Evolutionary conservation across 139 green algal genomes (phyloP).

Genomic region (Bryopsis sp.): DNA sequence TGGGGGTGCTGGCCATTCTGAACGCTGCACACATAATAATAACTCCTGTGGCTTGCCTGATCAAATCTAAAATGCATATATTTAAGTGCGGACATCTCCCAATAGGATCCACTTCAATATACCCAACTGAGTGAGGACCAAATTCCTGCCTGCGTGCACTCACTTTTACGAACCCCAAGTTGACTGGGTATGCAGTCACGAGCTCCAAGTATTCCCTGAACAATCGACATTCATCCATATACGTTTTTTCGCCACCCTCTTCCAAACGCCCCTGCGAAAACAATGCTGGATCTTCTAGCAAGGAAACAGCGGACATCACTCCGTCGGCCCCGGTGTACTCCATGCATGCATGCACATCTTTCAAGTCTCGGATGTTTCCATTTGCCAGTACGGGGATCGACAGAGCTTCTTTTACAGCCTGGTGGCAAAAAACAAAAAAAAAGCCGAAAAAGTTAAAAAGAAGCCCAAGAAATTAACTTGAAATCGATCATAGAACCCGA

Average conservation of each 20-base stretch:
- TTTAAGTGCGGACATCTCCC: too few species aligned
- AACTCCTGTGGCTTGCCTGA: too few species aligned
- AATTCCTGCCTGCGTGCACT: too few species aligned
- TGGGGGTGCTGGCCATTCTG: too few species aligned
- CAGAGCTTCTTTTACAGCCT: constrained; percentile 49
- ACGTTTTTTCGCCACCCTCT: neutral
- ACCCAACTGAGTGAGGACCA: too few species aligned
- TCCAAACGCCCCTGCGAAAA: constrained; percentile 40
- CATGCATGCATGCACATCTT: constrained; percentile 40
- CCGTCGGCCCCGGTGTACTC: constrained; percentile 69
- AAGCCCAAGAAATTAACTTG: too few species aligned
- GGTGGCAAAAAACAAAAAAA: too few species aligned
- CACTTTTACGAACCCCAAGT: neutral
- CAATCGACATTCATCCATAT: constrained; percentile 23
- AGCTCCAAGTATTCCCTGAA: constrained; percentile 83
- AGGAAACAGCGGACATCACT: constrained; percentile 72
- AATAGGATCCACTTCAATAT: too few species aligned
- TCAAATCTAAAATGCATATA: too few species aligned
- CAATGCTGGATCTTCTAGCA: constrained; percentile 78
- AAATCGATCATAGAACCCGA: too few species aligned
- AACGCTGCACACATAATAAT: too few species aligned
- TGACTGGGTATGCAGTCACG: constrained; percentile 43
- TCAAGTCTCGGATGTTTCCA: constrained; percentile 61
- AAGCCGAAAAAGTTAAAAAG: too few species aligned
- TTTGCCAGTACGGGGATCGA: constrained; percentile 80